Conservation (phyloP, 495 filamentous ascomycete species). For the Trichoderma asperelloides region DNA sequence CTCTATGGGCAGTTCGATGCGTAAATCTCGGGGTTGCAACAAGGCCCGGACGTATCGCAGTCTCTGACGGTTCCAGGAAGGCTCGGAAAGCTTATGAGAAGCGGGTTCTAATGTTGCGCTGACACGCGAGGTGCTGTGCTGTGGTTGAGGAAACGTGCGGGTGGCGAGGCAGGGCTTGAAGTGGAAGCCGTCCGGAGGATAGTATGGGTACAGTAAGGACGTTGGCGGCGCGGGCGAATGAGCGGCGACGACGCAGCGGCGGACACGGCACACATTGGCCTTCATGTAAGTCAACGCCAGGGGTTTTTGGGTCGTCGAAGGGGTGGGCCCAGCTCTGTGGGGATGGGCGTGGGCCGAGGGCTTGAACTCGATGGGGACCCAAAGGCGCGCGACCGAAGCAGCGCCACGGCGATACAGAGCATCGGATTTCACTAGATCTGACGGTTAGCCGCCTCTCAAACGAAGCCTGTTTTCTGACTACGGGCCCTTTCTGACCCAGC, state of each 20-base stretch:
- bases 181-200: background rate
- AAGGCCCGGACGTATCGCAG: background rate
- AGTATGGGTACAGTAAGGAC: background rate
- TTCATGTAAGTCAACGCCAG: slow-evolving; percentile 7
- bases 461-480: background rate
- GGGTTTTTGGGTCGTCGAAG: background rate
- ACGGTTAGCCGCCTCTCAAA: background rate
- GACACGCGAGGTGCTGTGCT: slow-evolving; percentile 1
- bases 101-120: slow-evolving; percentile 3
- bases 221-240: background rate
- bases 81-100: slow-evolving; percentile 6
- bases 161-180: background rate
- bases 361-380: background rate
- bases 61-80: slow-evolving; percentile 3
- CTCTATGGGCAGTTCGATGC: background rate
- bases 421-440: background rate
- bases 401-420: background rate
- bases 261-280: background rate
- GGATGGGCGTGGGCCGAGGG: slow-evolving; percentile 5
- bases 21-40: background rate
- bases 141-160: slow-evolving; percentile 5
- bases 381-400: background rate
- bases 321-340: background rate
- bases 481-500: background rate
- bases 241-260: background rate